Evolutionary conservation across 768 basidiomycete species (phyloP), one percentile per base, ranked within the genome.

Genomic region (Austroboletus eburneus): DNA sequence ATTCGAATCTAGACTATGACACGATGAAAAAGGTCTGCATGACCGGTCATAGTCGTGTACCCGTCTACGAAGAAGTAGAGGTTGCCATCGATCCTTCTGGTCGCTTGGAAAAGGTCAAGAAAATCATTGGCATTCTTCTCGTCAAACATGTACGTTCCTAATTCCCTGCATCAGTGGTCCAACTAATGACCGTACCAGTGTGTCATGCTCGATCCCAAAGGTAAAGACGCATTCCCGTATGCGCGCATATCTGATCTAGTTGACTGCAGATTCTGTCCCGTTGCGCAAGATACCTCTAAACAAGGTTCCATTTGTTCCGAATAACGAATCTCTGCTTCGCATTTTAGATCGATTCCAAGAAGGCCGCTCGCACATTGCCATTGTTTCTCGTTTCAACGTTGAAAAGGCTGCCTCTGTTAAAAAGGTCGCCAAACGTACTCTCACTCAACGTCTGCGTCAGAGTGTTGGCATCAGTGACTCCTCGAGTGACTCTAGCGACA

Each of bases 271-370:
- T 61, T 87, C 89, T 0, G 78, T 82, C 5, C 92, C 91, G 1
- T 71, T 95, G 22, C 81, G 87, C 56, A 83, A 82, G 50, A 80
- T 95, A 36, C 89, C 88, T 1, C 71, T 95, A 38, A 91, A 92
- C 67, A 88, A 84, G 58, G 87, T 93, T 6, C 87, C 85, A 0
- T 87, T 86, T 43, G 87, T 94, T 3, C 87, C 91, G 2, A 85
- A 83, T 36, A 91, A 94, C 56, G 88, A 91, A 64, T 78, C 91
- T 20, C 72, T 95, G 1, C 76, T 93, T 13, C 82, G 86, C 21
- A 88, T 92, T 50, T 73, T 94, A 25, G 91, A 93, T 63, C 85
- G 75, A 50, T 94, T 94, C 64, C 91, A 93, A 63, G 90, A 91
- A 59, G 91, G 90, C 4, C 76, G 89, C 24, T 89, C 86, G 34